Percentiles rank a stretch among this genome's conserved stretches.
Conservation (phyloP, 1,284 basidiomycete genomes). For the Boletellus deceptivus region DNA sequence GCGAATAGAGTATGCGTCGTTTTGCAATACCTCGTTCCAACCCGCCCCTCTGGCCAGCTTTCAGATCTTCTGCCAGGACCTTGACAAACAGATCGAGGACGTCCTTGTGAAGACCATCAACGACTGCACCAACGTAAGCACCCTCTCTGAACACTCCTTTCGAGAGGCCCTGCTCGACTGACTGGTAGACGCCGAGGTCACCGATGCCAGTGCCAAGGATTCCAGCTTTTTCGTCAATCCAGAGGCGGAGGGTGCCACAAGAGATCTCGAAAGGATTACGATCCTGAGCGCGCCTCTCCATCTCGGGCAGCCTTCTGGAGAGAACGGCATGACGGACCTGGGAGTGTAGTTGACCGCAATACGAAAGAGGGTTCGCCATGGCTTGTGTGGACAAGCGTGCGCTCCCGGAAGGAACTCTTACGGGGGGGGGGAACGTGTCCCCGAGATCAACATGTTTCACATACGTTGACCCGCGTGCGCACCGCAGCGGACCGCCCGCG, state of each 20-base stretch:
- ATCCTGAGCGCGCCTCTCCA: not conserved
- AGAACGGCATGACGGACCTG: constrained; percentile 9
- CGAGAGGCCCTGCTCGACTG: too few species aligned
- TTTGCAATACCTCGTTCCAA: too few species aligned
- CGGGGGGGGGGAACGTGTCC: not conserved
- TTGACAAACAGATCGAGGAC: too few species aligned
- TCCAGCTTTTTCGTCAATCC: constrained; percentile 13
- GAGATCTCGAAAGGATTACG: constrained; percentile 1
- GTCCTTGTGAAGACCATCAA: too few species aligned
- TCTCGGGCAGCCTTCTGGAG: not conserved
- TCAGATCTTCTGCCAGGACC: too few species aligned
- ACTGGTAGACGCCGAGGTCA: constrained; percentile 20
- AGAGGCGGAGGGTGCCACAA: not conserved
- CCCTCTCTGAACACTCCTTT: too few species aligned
- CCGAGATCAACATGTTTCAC: not conserved
- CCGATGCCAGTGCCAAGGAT: constrained; percentile 30
- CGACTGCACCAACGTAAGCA: too few species aligned
- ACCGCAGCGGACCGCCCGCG: too few species aligned
- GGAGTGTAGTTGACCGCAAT: constrained; percentile 11
- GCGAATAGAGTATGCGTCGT: too few species aligned
- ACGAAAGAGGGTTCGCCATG: constrained; percentile 14
- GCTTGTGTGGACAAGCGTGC: not conserved
- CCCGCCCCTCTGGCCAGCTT: too few species aligned
- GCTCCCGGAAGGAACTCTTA: not conserved
- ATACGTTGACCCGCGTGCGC: not conserved